Base-by-base conservation (phyloP, 78 protist species). In the Polysphondylium violaceum region DNA sequence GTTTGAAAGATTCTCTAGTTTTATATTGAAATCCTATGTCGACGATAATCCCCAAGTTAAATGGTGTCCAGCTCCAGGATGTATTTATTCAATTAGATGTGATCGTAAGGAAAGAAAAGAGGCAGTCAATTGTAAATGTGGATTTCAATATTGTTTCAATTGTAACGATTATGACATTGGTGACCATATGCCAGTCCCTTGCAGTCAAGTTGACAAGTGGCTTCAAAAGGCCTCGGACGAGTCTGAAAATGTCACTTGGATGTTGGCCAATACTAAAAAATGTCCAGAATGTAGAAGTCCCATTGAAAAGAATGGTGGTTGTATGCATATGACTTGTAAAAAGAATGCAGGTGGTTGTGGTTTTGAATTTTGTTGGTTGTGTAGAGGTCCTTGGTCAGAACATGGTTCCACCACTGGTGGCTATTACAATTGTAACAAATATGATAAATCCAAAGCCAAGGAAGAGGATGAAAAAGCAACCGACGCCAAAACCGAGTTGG, bases 301-400 rank as follows among this genome's bases (percentile, higher is more conserved):
- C 3, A 92, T 81, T 38, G 96, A 92, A 74, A 94, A 94, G 76
- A 94, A 93, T 68, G 96, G 95, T 23, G 96, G 96, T 59, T 95
- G 96, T 67, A 95, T 93, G 94, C 96, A 94, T 72, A 94, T 94
- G 96, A 94, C 76, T 23, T 95, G 95, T 74, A 68, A 87, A 43
- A 87, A 58, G 63, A 61, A 61, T 74, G 88, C 87, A 27, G 95
- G 95, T 65, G 95, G 95, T 56, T 93, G 95, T 68, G 87, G 93
- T 41, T 93, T 77, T 67, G 95, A 86, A 16, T 86, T 78, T 59
- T 76, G 96, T 83, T 95, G 96, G 96, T 27, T 95, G 56, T 95
- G 96, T 53, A 63, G 95, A 38, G 96, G 96, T 12, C 93, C 94
- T 25, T 95, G 96, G 96, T 71, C 77, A 11, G 94, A 92, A 64